These are phyloP conservation scores for Verbascum thapsus DNA, from an alignment of 257 asterid species.

Conservation along the genomic window DNA sequence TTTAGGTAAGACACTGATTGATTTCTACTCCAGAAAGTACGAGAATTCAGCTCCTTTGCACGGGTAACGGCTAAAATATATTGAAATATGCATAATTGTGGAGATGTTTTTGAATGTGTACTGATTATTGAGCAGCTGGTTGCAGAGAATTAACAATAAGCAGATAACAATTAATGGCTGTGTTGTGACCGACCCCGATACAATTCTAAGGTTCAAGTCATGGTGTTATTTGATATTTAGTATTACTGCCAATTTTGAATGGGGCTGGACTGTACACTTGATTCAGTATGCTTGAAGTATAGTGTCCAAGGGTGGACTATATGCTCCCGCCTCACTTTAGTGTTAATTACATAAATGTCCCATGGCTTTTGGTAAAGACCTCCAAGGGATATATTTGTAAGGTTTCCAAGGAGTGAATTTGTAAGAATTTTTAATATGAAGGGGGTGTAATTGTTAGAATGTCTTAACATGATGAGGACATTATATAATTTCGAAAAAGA, in stretches of 20 bases:
- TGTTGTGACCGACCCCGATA: slow-evolving; percentile 56
- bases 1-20: slow-evolving; percentile 65
- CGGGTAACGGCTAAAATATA: slow-evolving; percentile 48
- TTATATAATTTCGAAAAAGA: no score
- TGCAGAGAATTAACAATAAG: slow-evolving; percentile 85
- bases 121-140: slow-evolving; percentile 71
- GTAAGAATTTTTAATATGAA: no score
- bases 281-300: slow-evolving; percentile 14
- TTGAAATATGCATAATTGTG: background rate
- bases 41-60: slow-evolving; percentile 75
- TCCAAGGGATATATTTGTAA: no score
- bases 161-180: slow-evolving; percentile 73
- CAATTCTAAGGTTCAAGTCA: slow-evolving; percentile 62
- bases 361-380: no score
- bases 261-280: slow-evolving; percentile 11
- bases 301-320: no score
- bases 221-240: slow-evolving; percentile 11
- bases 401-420: no score
- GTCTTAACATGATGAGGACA: no score
- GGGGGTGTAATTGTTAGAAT: no score
- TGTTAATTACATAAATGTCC: no score
- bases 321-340: no score
- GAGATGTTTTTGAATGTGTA: slow-evolving; percentile 17
- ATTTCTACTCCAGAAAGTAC: slow-evolving; percentile 71
- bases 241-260: slow-evolving; percentile 5